Evolutionary conservation across 805 yeast genomes (phyloP), one percentile per base, ranked within the genome.

Genomic region (Ogataea paraovalis): DNA sequence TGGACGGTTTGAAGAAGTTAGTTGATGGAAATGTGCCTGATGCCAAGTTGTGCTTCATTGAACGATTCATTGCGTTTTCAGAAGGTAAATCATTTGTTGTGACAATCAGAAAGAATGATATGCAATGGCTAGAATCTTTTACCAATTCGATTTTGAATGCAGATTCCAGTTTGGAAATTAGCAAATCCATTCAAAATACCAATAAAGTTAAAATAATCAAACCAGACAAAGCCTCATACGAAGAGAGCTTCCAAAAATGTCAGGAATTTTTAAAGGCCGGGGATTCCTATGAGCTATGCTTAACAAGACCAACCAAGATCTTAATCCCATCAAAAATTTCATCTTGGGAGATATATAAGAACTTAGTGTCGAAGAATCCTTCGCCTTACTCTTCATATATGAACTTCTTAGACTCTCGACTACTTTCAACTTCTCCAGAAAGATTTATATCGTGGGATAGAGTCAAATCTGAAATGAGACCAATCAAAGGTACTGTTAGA

Each of bases 401-500:
- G 72, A 74, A 81, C 43, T 86, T 92, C 57, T 75, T 71, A 2
- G 85, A 83, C 51, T 76, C 78, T 23, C 71, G 74, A 12, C 68
- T 94, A 28, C 72, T 92, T 2, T 88, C 96, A 2, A 85, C 97
- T 0, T 92, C 98, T 0, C 99, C 99, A 0, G 99, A 94, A 64
- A 72, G 99, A 53, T 95, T 94, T 59, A 62, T 95, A 44, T 76
- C 83, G 2, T 95, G 98, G 97, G 74, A 75, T 46, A 64, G 72
- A 20, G 61, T 66, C 0, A 54, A 52, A 20, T 85, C 94, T 48
- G 96, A 94, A 65, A 74, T 94, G 60, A 74, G 98, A 46, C 99
- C 99, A 1, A 94, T 94, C 47, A 94, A 94, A 64, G 99, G 99
- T 4, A 94, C 99, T 0, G 96, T 94, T 2, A 80, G 74, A 55